Evolutionary conservation across 2,329 filamentous ascomycete species (phyloP).

Genomic region (Calonectria pteridis): DNA sequence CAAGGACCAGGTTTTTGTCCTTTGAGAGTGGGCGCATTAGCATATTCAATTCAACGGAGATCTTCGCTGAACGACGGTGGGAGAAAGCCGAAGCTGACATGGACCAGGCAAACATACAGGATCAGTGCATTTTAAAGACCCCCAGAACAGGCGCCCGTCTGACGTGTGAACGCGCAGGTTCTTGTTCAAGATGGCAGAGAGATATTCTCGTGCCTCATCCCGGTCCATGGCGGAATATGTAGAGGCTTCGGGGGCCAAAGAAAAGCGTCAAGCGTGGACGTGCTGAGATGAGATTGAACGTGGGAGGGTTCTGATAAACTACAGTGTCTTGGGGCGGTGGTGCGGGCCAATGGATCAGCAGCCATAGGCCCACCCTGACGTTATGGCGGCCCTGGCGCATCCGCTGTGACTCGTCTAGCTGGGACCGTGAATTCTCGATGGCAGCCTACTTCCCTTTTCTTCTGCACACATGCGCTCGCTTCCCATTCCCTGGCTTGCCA

Average conservation of each 20-base stretch:
- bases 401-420: background rate
- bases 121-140: constrained; percentile 95
- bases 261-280: constrained; percentile 10
- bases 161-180: constrained; percentile 83
- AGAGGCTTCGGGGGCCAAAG: constrained; percentile 1
- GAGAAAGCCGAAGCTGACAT: background rate
- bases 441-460: constrained; percentile 11
- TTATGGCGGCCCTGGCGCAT: constrained; percentile 29
- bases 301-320: constrained; percentile 25
- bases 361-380: constrained; percentile 40
- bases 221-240: constrained; percentile 57
- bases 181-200: constrained; percentile 79
- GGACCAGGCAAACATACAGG: constrained; percentile 69
- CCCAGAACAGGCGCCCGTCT: constrained; percentile 90
- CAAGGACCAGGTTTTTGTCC: constrained; percentile 91
- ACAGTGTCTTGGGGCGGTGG: constrained; percentile 3
- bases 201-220: constrained; percentile 66
- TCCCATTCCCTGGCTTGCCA: background rate
- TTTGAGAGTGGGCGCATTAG: constrained; percentile 51
- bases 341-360: constrained; percentile 31
- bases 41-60: background rate
- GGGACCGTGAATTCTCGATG: constrained; percentile 23
- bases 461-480: background rate
- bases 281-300: constrained; percentile 12
- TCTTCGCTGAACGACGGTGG: background rate